Base-by-base conservation (phyloP, 2,329 filamentous ascomycete species). In the Tothia fuscella region DNA sequence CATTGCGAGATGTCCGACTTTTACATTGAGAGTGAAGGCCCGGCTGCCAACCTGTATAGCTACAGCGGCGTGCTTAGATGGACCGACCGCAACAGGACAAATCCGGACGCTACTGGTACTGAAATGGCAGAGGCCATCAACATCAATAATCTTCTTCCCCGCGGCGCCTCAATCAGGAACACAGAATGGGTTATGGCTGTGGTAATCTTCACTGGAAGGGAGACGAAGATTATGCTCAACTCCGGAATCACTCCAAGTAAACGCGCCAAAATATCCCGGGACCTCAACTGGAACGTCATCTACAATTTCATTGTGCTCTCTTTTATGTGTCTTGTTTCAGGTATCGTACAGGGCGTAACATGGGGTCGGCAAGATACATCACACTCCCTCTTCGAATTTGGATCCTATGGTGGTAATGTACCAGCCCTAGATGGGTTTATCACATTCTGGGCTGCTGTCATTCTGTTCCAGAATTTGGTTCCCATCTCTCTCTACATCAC, bases 221-320 rank as follows among this genome's bases (percentile, higher is more conserved):
- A 98, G 59, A 94, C 89, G 25, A 98, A 96, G 66, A 96, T 95
- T 59, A 98, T 98, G 91, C 82, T 95, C 67, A 98, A 98, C 58
- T 84, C 91, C 21, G 91, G 91, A 46, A 81, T 89, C 47, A 98
- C 91, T 2, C 91, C 93, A 10, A 93, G 78, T 58, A 98, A 98
- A 67, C 82, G 89, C 48, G 78, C 91, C 28, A 79, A 85, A 50
- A 88, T 98, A 53, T 85, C 88, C 41, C 81, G 86, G 48, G 88
- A 94, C 58, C 74, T 98, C 51, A 98, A 98, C 66, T 93, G 86
- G 74, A 94, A 94, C 60, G 88, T 98, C 59, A 74, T 96, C 46
- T 93, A 88, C 72, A 98, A 98, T 63, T 96, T 98, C 56, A 68
- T 82, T 52, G 78, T 98, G 51, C 74, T 98, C 12, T 80, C 93